Evolutionary conservation across 2,329 filamentous ascomycete genomes (phyloP), one percentile per base, ranked within the genome.

Genomic region (Myriosclerotinia duriaeana): DNA sequence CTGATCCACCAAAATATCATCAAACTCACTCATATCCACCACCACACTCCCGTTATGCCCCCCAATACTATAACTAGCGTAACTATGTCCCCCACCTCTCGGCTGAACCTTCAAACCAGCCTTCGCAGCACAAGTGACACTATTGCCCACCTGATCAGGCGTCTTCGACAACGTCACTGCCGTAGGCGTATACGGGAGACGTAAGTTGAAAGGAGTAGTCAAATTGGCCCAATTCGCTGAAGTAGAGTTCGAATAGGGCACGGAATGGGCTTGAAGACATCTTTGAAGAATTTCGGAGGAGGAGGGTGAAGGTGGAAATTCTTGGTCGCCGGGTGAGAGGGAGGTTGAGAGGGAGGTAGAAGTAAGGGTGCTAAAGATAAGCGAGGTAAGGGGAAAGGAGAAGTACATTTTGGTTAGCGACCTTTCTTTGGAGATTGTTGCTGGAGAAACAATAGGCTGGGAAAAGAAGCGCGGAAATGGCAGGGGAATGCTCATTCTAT

Each of bases 11-110:
- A 73, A 75, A 71, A 87, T 84, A 44, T 79, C 69, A 66, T 84
- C 78, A 44, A 88, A 77, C 48, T 84, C 82, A 66, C 78, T 74
- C 67, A 88, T 76, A 71, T 87, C 85, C 69, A 88, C 78, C 66
- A 83, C 79, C 7, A 87, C 75, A 20, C 77, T 79, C 20, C 83
- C 84, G 70, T 85, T 78, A 7, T 78, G 76, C 17, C 85, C 85
- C 0, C 84, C 84, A 0, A 59, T 70, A 5, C 68, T 70, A 46
- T 55, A 82, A 40, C 82, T 84, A 0, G 77, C 84, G 73, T 84
- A 86, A 42, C 80, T 82, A 72, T 86, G 84, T 0, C 84, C 84
- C 17, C 84, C 84, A 42, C 80, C 79, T 68, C 80, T 82, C 2
- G 83, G 77, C 52, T 83, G 82, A 3, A 85, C 80, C 60, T 83